Evolutionary conservation across 2,329 filamentous ascomycete genomes (phyloP).

Genomic region (Metarhizium humberi): DNA sequence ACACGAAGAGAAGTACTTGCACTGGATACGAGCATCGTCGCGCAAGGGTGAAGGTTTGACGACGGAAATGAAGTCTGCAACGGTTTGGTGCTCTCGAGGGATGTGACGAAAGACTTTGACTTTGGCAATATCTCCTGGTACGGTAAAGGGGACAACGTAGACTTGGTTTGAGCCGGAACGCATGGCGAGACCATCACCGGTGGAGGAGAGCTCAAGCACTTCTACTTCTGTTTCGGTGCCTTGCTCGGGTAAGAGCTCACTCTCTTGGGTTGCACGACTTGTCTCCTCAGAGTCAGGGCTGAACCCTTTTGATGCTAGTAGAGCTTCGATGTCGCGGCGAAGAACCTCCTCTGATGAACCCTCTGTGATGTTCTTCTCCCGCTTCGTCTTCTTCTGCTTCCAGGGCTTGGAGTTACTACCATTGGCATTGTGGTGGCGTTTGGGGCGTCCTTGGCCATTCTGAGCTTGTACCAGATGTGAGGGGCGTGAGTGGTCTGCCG

Average conservation of each 20-base stretch:
- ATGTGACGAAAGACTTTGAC: constrained; percentile 73
- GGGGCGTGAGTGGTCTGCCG: not conserved
- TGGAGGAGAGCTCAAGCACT: constrained; percentile 78
- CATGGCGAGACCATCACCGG: constrained; percentile 79
- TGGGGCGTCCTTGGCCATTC: not conserved
- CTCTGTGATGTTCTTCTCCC: constrained; percentile 49
- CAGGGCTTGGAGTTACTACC: constrained; percentile 7
- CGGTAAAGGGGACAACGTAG: constrained; percentile 80
- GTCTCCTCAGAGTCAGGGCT: constrained; percentile 8
- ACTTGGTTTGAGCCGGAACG: constrained; percentile 54
- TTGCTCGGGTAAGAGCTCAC: constrained; percentile 46
- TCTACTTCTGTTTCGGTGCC: constrained; percentile 73
- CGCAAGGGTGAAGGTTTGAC: constrained; percentile 63
- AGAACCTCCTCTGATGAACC: constrained; percentile 61
- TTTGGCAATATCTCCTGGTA: constrained; percentile 73
- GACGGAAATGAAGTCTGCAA: constrained; percentile 76
- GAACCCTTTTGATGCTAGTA: constrained; percentile 35
- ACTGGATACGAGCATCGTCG: constrained; percentile 67
- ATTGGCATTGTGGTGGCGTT: constrained; percentile 4
- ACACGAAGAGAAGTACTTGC: constrained; percentile 80
- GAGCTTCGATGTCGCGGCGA: constrained; percentile 48
- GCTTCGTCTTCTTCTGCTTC: constrained; percentile 45
- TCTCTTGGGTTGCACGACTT: constrained; percentile 18
- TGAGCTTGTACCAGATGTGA: not conserved
- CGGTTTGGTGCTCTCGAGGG: constrained; percentile 54